phyloP scores from a whole-genome alignment of 768 basidiomycete genomes.

The Mrakia frigida region DNA sequence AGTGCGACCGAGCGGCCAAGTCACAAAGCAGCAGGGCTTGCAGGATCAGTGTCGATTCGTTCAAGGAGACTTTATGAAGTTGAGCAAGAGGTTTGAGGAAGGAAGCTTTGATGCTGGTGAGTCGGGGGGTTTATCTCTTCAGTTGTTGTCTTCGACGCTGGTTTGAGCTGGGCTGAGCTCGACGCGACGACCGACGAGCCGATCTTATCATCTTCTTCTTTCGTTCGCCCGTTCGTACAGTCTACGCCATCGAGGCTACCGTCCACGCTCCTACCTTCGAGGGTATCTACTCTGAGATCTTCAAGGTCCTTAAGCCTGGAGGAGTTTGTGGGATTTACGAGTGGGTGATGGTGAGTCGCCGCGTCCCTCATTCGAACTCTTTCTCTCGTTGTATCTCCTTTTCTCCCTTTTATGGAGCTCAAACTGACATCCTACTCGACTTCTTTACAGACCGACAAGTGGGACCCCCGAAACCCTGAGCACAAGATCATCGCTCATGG shows the following conservation, averaged over 20 bases:
- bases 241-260: conserved; percentile 97
- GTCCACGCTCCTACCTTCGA: conserved; percentile 94
- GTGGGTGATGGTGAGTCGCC: conserved; percentile 69
- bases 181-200: not conserved
- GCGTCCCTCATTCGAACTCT: not conserved
- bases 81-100: conserved; percentile 83
- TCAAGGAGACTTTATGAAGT: conserved; percentile 95
- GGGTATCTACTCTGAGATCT: conserved; percentile 91
- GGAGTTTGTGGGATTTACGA: conserved; percentile 92
- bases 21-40: conserved; percentile 70
- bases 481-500: conserved; percentile 88
- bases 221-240: conserved; percentile 48
- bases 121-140: not conserved
- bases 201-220: not conserved
- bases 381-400: not conserved
- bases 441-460: conserved; percentile 59
- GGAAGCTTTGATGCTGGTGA: conserved; percentile 88
- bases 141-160: too few relatives aligned
- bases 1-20: conserved; percentile 69
- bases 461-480: conserved; percentile 67
- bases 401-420: too few relatives aligned
- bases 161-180: not conserved
- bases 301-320: conserved; percentile 90
- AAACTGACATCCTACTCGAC: too few relatives aligned
- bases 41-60: conserved; percentile 72